These are phyloP conservation scores for Sporothrix luriei DNA, from an alignment of 2,329 filamentous ascomycete species.

Conservation along the genomic window DNA sequence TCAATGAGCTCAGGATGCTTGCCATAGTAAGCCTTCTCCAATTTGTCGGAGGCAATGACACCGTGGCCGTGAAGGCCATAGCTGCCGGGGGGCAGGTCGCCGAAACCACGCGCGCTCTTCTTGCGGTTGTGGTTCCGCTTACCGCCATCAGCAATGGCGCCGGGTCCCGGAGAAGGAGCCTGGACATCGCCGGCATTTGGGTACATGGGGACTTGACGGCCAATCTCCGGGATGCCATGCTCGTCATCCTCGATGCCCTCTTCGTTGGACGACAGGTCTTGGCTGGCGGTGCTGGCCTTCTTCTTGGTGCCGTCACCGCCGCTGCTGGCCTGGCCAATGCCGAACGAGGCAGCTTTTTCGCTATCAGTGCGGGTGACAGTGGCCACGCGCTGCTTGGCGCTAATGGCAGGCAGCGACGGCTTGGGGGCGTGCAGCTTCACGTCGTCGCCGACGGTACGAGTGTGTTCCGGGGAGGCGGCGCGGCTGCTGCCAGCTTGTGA, in stretches of 20 bases:
- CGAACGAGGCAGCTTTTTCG: constrained; percentile 79
- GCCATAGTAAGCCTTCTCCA: constrained; percentile 89
- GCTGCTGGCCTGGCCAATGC: constrained; percentile 69
- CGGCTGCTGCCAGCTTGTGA: constrained; percentile 46
- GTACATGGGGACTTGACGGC: constrained; percentile 90
- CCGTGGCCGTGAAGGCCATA: constrained; percentile 93
- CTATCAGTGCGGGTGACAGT: constrained; percentile 89
- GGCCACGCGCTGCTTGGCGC: constrained; percentile 80
- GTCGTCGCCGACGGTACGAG: constrained; percentile 75
- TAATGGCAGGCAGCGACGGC: constrained; percentile 78
- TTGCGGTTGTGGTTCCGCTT: constrained; percentile 67
- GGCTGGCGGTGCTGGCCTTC: constrained; percentile 60
- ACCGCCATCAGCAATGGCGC: constrained; percentile 43
- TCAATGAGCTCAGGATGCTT: constrained; percentile 83
- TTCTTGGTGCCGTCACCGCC: constrained; percentile 52
- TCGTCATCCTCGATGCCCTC: constrained; percentile 71
- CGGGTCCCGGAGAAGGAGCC: constrained; percentile 75
- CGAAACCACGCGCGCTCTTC: constrained; percentile 70
- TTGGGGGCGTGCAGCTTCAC: constrained; percentile 86
- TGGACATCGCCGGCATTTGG: constrained; percentile 92
- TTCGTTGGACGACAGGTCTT: constrained; percentile 47
- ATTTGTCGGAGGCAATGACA: constrained; percentile 71
- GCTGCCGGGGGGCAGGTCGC: constrained; percentile 76
- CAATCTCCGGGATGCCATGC: constrained; percentile 89
- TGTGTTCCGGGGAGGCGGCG: constrained; percentile 66